Percentiles rank a stretch among this genome's conserved stretches.
Conservation (phyloP, 176 grass and related monocot species). For the Cymbopogon citratus region DNA sequence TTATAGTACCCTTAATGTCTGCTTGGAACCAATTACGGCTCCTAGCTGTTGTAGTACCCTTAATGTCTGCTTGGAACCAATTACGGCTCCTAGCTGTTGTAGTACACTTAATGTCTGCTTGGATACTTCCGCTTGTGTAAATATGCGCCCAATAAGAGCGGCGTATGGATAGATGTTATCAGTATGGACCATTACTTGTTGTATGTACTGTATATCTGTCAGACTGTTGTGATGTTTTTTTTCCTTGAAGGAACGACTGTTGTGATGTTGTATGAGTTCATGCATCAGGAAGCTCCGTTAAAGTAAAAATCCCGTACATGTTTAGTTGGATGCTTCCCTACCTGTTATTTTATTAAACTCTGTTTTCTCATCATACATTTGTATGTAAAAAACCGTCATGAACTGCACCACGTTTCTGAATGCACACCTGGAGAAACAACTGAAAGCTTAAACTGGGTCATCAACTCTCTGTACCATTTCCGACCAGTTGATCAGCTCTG, state of each 20-base stretch:
- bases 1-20: slow-evolving; percentile 17
- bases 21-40: slow-evolving; percentile 17
- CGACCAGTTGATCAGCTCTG: background rate
- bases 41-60: slow-evolving; percentile 25
- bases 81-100: slow-evolving; percentile 21
- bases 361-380: background rate
- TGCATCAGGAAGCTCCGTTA: slow-evolving; percentile 1
- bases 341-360: background rate
- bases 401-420: background rate
- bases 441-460: background rate
- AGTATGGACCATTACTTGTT: slow-evolving; percentile 28
- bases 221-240: slow-evolving; percentile 21
- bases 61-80: slow-evolving; percentile 6
- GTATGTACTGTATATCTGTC: slow-evolving; percentile 23
- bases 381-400: background rate
- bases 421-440: background rate
- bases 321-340: slow-evolving; percentile 2
- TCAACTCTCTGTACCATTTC: background rate
- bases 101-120: slow-evolving; percentile 7
- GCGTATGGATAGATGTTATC: slow-evolving; percentile 27
- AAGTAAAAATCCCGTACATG: slow-evolving; percentile 18
- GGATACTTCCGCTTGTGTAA: slow-evolving; percentile 21
- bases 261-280: slow-evolving; percentile 29
- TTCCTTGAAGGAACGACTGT: no score
- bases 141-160: slow-evolving; percentile 34